Conservation (phyloP, 2,329 filamentous ascomycete genomes). For the Aspergillus luchuensis region DNA sequence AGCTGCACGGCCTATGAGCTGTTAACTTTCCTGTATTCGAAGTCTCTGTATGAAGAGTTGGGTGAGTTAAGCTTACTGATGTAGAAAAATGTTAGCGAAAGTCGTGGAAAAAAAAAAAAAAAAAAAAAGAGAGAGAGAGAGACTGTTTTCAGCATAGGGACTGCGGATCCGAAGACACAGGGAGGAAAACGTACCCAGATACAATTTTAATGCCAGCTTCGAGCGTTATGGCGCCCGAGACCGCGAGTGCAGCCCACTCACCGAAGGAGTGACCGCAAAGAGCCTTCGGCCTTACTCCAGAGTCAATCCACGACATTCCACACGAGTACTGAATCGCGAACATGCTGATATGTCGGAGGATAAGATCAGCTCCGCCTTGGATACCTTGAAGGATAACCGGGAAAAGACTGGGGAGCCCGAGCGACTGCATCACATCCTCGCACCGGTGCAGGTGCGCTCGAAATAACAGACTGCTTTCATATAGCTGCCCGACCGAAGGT, state of each 20-base stretch:
- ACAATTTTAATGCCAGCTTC: constrained; percentile 10
- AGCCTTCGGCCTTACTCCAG: constrained; percentile 33
- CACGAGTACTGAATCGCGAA: constrained; percentile 44
- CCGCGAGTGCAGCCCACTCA: constrained; percentile 39
- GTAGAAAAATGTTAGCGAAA: no score
- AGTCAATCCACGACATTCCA: constrained; percentile 43
- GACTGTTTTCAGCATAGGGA: no score
- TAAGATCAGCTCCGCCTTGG: constrained; percentile 20
- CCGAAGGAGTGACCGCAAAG: constrained; percentile 46
- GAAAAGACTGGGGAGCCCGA: constrained; percentile 38
- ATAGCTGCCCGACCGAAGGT: background rate
- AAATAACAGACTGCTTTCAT: background rate
- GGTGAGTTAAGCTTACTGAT: no score
- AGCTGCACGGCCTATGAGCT: no score
- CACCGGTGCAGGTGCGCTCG: constrained; percentile 32
- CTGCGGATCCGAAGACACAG: no score
- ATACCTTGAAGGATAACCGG: constrained; percentile 31
- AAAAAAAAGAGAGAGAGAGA: no score
- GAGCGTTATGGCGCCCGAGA: constrained; percentile 34
- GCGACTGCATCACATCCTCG: constrained; percentile 1
- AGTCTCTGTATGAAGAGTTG: no score
- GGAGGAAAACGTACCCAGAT: no score
- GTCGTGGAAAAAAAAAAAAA: no score
- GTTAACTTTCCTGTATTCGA: no score
- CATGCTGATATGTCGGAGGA: constrained; percentile 40